phyloP scores from a whole-genome alignment of 2,329 filamentous ascomycete species.

The Microdochium paspali region DNA sequence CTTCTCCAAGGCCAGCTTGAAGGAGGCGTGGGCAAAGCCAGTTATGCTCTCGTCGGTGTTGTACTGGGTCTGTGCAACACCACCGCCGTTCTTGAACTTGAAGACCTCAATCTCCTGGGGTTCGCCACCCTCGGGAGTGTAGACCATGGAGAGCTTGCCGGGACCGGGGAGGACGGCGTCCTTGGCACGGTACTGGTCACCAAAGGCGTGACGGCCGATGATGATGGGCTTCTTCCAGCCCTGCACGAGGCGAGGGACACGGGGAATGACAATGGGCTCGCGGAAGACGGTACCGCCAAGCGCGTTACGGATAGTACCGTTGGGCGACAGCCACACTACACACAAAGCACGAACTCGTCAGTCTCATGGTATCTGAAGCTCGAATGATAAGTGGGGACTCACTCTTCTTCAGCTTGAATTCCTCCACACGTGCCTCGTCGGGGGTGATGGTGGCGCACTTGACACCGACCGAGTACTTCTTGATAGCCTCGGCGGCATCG shows the following conservation, averaged over 20 bases:
- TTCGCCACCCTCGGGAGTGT: constrained; percentile 74
- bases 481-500: constrained; percentile 93
- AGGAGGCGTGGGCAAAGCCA: constrained; percentile 91
- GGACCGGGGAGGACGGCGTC: constrained; percentile 75
- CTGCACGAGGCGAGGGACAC: constrained; percentile 85
- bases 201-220: constrained; percentile 96
- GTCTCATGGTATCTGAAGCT: neutral
- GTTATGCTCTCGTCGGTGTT: constrained; percentile 94
- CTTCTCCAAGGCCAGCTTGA: constrained; percentile 90
- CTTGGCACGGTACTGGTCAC: constrained; percentile 97
- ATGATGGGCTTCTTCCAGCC: constrained; percentile 99
- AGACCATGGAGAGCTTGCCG: constrained; percentile 91
- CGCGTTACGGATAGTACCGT: constrained; percentile 73
- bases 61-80: constrained; percentile 91
- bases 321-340: constrained; percentile 93
- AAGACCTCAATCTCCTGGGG: constrained; percentile 83
- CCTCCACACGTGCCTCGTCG: constrained; percentile 90
- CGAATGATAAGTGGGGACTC: constrained; percentile 23
- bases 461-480: constrained; percentile 97
- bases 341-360: constrained; percentile 4
- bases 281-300: constrained; percentile 96
- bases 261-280: constrained; percentile 93
- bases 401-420: constrained; percentile 99
- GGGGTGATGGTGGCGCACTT: constrained; percentile 99
- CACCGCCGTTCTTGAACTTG: constrained; percentile 78